A percentile compares a stretch with the other conserved stretches of the same genome.
phyloP scores from a whole-genome alignment of 2,329 filamentous ascomycete species.

The Septoria petroselini region DNA sequence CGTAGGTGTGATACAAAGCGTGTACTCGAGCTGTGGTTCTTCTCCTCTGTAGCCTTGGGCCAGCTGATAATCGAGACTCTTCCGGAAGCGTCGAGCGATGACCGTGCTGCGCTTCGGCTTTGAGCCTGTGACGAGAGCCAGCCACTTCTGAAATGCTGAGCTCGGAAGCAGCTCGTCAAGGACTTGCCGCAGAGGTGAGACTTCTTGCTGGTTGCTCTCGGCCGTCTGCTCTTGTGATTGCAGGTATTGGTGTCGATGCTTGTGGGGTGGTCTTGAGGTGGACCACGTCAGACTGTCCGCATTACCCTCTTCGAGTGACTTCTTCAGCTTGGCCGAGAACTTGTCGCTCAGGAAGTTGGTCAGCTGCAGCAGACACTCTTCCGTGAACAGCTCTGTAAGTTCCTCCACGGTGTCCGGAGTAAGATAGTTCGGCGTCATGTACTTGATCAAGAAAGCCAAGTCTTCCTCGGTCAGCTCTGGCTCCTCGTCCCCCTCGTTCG shows the following conservation, averaged over 20 bases:
- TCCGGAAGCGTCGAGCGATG: slow-evolving; percentile 81
- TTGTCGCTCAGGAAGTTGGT: slow-evolving; percentile 73
- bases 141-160: slow-evolving; percentile 82
- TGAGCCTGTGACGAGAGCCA: slow-evolving; percentile 76
- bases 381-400: slow-evolving; percentile 73
- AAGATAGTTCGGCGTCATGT: slow-evolving; percentile 84
- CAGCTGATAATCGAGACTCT: slow-evolving; percentile 85
- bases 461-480: slow-evolving; percentile 70
- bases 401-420: slow-evolving; percentile 87
- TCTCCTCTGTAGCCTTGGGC: slow-evolving; percentile 75
- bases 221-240: slow-evolving; percentile 43
- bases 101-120: slow-evolving; percentile 70
- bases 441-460: slow-evolving; percentile 84
- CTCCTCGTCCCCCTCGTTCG: slow-evolving; percentile 58
- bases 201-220: slow-evolving; percentile 24
- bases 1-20: slow-evolving; percentile 80
- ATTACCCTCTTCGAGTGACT: slow-evolving; percentile 68
- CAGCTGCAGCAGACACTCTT: slow-evolving; percentile 80
- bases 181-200: slow-evolving; percentile 67
- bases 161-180: slow-evolving; percentile 81
- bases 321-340: slow-evolving; percentile 68
- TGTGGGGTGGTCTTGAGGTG: slow-evolving; percentile 78
- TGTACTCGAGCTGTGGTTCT: slow-evolving; percentile 78
- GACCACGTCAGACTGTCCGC: slow-evolving; percentile 27
- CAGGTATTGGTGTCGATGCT: slow-evolving; percentile 87